Base-by-base conservation (phyloP, 139 green algal genomes). In the Chlamydomonas incerta region DNA sequence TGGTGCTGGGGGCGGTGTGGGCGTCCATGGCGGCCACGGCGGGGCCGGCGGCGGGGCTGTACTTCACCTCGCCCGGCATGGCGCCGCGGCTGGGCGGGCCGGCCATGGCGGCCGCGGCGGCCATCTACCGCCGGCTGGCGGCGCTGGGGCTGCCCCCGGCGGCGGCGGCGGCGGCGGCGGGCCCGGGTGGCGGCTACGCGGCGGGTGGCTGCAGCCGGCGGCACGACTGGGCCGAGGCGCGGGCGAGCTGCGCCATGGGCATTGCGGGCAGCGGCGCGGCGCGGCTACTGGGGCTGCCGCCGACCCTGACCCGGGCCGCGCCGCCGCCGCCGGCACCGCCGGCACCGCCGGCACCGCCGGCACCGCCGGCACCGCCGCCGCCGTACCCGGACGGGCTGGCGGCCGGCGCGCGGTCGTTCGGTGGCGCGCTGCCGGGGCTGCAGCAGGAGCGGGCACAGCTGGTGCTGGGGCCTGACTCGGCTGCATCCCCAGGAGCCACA, bases 1-100 rank as follows among this genome's bases (percentile, higher is more conserved):
- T 35, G 57, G 23, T 81, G 57, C 57, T 81, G 74, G 74, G 57
- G 0, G 74, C 74, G 23, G 74, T 81, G 33, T 81, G 74, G 74
- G 74, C 74, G 0, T 57, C 57, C 33, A 81, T 81, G 74, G 57
- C 74, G 23, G 57, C 74, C 26, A 15, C 15, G 23, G 3, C 34
- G 34, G 74, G 74, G 1, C 74, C 74, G 33, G 11, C n/a, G 24
- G 57, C 33, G 55, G 74, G 74, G 23, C 57, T 81, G 34, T 81
- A 81, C 74, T 81, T 81, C 24, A 15, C 8, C 13, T 0, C 57
- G 1, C 21, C 4, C 8, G 24, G 57, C 33, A 81, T 81, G 74
- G 24, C 0, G 24, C 74, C 55, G 23, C 33, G 74, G 11, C 11
- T 81, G 3, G 57, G 34, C 15, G 74, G 74, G 3, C 33, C 74